phyloP scores from a whole-genome alignment of 1,284 basidiomycete genomes.

The Microstroma glucosiphilum region DNA sequence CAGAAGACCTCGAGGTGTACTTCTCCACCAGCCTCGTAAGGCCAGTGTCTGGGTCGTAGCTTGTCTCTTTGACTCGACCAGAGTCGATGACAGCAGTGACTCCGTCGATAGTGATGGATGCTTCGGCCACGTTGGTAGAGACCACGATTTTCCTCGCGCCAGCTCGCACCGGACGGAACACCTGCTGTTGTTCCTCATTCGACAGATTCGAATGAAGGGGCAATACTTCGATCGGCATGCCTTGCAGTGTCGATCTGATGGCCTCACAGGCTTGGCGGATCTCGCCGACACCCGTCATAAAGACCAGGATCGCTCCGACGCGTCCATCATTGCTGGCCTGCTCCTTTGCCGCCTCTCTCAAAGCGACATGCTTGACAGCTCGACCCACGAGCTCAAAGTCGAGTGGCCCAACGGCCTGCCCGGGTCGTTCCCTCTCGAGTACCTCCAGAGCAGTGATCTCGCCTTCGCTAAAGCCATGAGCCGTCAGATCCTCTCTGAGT shows the following conservation, averaged over 20 bases:
- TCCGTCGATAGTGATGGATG: slow-evolving; percentile 75
- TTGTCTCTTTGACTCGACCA: slow-evolving; percentile 83
- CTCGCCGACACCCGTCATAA: slow-evolving; percentile 64
- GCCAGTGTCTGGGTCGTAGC: slow-evolving; percentile 69
- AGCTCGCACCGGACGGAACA: slow-evolving; percentile 61
- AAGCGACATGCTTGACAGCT: slow-evolving; percentile 63
- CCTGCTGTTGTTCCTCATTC: slow-evolving; percentile 71
- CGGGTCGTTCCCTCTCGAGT: slow-evolving; percentile 60
- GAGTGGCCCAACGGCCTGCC: slow-evolving; percentile 48
- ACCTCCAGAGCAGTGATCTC: slow-evolving; percentile 60
- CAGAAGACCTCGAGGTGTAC: slow-evolving; percentile 74
- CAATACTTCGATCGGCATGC: slow-evolving; percentile 59
- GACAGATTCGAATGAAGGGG: slow-evolving; percentile 87
- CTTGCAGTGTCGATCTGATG: slow-evolving; percentile 54
- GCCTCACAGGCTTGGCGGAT: slow-evolving; percentile 64
- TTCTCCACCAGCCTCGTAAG: slow-evolving; percentile 71
- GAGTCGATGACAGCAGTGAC: slow-evolving; percentile 58
- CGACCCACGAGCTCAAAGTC: slow-evolving; percentile 73
- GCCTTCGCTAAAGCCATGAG: slow-evolving; percentile 59
- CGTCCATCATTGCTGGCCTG: slow-evolving; percentile 52
- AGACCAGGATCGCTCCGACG: slow-evolving; percentile 65
- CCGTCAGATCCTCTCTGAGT: slow-evolving; percentile 55
- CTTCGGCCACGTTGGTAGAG: slow-evolving; percentile 85
- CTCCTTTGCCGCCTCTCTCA: slow-evolving; percentile 46
- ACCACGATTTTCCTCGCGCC: slow-evolving; percentile 75